phyloP scores from a whole-genome alignment of 2,329 filamentous ascomycete genomes.

The Hypoxylon sp. region DNA sequence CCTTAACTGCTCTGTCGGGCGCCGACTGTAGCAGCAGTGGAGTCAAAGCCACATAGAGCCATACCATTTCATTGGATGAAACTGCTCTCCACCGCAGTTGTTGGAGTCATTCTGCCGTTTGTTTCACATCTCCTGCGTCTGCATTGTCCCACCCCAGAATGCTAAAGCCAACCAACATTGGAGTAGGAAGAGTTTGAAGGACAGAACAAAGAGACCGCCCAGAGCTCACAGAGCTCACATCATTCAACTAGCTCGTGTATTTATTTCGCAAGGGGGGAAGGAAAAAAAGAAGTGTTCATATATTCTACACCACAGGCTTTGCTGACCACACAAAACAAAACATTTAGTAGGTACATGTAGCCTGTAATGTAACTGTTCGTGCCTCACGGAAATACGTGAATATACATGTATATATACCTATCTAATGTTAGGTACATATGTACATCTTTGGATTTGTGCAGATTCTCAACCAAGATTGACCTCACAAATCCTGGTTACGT shows the following conservation, averaged over 20 bases:
- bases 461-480: constrained; percentile 3
- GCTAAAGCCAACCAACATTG: neutral
- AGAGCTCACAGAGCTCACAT: neutral
- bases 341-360: too few relatives aligned
- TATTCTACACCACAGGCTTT: neutral
- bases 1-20: constrained; percentile 27
- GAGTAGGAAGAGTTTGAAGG: neutral
- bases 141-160: constrained; percentile 29
- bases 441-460: neutral
- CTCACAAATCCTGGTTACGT: neutral
- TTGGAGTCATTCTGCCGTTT: constrained; percentile 40
- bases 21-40: constrained; percentile 28
- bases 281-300: neutral
- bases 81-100: constrained; percentile 29
- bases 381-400: too few relatives aligned
- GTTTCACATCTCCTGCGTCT: constrained; percentile 44
- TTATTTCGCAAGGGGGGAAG: too few relatives aligned
- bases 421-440: too few relatives aligned
- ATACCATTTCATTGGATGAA: constrained; percentile 30
- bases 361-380: too few relatives aligned
- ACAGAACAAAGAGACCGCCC: neutral
- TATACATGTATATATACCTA: too few relatives aligned
- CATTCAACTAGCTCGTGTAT: too few relatives aligned
- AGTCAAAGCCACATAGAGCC: constrained; percentile 5
- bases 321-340: too few relatives aligned